Evolutionary conservation across 257 asterid species (phyloP).

Genomic region (Thymus quinquecostatus): DNA sequence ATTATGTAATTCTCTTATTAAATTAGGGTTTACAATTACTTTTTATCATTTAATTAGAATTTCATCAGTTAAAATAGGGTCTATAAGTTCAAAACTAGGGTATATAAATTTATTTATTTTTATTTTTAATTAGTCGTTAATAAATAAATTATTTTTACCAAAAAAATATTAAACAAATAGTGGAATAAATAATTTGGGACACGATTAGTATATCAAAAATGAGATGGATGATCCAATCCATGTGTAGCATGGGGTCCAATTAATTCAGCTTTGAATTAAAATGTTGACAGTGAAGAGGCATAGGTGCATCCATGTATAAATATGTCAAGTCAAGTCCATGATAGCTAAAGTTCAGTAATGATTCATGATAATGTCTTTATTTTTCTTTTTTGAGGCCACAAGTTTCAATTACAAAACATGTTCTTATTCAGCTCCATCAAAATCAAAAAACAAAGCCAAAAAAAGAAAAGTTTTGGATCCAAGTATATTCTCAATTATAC

Average conservation of each 20-base stretch:
- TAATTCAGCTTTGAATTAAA: neutral
- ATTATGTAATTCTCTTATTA: too few relatives aligned
- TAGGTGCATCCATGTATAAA: neutral
- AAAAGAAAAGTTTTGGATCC: neutral
- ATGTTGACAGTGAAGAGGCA: neutral
- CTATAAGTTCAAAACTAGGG: too few relatives aligned
- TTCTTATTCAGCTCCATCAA: neutral
- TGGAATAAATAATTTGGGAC: too few relatives aligned
- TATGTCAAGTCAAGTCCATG: neutral
- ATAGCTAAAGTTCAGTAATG: neutral
- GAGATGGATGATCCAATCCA: too few relatives aligned
- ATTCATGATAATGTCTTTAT: neutral
- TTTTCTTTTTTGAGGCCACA: neutral
- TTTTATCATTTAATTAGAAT: too few relatives aligned
- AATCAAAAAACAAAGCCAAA: neutral
- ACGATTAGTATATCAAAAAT: too few relatives aligned
- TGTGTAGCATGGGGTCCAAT: neutral
- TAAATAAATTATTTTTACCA: too few relatives aligned
- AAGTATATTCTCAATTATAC: neutral
- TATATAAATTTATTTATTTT: too few relatives aligned
- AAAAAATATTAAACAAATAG: too few relatives aligned
- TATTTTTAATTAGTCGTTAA: too few relatives aligned
- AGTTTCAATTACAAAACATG: neutral
- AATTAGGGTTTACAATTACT: too few relatives aligned
- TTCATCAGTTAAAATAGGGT: too few relatives aligned